Evolutionary conservation across 2,329 filamentous ascomycete species (phyloP).

Genomic region (Talaromyces verruculosus): DNA sequence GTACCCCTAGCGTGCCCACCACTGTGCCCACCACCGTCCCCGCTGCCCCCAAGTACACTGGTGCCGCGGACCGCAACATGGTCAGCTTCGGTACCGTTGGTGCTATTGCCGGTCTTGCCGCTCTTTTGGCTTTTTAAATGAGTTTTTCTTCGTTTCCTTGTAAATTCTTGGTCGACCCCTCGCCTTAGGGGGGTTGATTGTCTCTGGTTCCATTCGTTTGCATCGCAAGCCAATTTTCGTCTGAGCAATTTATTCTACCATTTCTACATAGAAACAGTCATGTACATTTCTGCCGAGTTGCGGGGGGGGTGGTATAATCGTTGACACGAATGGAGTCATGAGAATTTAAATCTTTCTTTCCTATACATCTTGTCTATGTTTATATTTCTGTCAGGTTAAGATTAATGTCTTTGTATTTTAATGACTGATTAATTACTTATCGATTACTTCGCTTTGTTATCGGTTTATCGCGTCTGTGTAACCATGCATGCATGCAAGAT

Average conservation of each 20-base stretch:
- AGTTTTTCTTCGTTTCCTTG: not conserved
- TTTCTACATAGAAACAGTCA: not conserved
- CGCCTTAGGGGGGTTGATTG: not conserved
- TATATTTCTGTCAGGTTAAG: not conserved
- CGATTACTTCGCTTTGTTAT: not conserved
- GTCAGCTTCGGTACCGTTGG: slow-evolving; percentile 38
- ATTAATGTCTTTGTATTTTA: slow-evolving; percentile 2
- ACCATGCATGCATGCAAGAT: not conserved
- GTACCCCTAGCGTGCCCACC: slow-evolving; percentile 11
- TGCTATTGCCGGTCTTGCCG: slow-evolving; percentile 36
- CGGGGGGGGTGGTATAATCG: not conserved
- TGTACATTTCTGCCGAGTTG: not conserved
- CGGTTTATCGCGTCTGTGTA: not conserved
- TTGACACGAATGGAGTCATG: slow-evolving; percentile 16
- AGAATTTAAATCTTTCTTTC: slow-evolving; percentile 8
- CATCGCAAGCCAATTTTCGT: not conserved
- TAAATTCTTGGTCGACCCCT: not conserved
- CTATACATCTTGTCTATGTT: not conserved
- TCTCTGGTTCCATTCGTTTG: slow-evolving; percentile 13
- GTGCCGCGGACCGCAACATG: slow-evolving; percentile 36
- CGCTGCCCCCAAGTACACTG: slow-evolving; percentile 31
- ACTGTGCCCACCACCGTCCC: slow-evolving; percentile 20
- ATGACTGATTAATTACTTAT: not conserved
- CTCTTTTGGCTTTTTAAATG: slow-evolving; percentile 39
- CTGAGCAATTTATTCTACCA: not conserved